Percentiles rank a stretch among this genome's conserved stretches.
Conservation (phyloP, 352 stramenopile species). For the Globisporangium radiosum region DNA sequence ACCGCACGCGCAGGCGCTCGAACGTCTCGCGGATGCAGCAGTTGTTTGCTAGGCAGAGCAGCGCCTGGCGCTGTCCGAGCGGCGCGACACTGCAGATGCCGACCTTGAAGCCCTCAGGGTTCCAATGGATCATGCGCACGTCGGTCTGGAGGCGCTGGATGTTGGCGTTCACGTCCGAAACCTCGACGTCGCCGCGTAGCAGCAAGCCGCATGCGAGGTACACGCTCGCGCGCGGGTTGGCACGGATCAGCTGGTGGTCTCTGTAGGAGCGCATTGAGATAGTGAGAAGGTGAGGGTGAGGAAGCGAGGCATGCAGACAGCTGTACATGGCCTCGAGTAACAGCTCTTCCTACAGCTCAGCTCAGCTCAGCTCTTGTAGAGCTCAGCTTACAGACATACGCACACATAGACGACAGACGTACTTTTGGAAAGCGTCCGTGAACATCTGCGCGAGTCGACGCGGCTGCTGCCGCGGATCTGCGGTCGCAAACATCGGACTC, state of each 20-base stretch:
- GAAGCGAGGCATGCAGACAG: background rate
- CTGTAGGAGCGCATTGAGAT: conserved; percentile 18
- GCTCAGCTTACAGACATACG: background rate
- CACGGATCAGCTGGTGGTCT: conserved; percentile 71
- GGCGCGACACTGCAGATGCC: conserved; percentile 64
- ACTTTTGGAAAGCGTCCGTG: conserved; percentile 57
- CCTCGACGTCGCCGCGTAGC: conserved; percentile 75
- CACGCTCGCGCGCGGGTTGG: conserved; percentile 59
- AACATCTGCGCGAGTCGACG: conserved; percentile 62
- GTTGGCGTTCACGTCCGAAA: conserved; percentile 87
- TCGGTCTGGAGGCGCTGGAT: conserved; percentile 75
- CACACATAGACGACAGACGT: conserved; percentile 1
- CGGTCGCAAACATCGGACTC: conserved; percentile 45
- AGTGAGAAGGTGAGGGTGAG: background rate
- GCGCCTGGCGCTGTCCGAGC: conserved; percentile 46
- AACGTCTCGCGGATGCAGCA: conserved; percentile 85
- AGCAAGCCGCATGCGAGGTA: conserved; percentile 85
- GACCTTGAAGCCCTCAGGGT: conserved; percentile 89
- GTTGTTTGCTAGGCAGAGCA: conserved; percentile 85
- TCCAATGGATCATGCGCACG: conserved; percentile 89
- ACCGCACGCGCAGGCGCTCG: conserved; percentile 58
- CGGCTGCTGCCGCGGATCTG: conserved; percentile 45
- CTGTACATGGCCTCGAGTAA: too few species aligned
- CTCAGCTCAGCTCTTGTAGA: too few species aligned
- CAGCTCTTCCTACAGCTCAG: too few species aligned